phyloP scores from a whole-genome alignment of 2,329 filamentous ascomycete genomes.

The Epichloe bromicola region DNA sequence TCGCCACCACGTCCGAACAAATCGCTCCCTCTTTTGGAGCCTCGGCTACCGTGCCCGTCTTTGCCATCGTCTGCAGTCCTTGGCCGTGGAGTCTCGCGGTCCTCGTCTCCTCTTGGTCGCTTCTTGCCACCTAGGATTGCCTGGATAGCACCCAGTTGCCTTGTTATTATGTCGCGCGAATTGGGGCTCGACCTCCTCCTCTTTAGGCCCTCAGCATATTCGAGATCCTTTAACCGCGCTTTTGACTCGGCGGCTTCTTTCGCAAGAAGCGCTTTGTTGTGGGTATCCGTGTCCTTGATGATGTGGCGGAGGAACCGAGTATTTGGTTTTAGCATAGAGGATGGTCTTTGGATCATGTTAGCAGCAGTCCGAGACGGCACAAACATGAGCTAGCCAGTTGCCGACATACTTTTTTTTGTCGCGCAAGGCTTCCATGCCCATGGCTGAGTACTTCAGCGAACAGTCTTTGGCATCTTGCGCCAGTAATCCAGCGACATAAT shows the following conservation, averaged over 20 bases:
- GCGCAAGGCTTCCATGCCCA: conserved; percentile 51
- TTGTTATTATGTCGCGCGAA: conserved; percentile 37
- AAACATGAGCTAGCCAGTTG: neutral
- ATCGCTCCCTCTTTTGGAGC: neutral
- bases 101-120: conserved; percentile 10
- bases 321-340: conserved; percentile 72
- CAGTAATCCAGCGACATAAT: conserved; percentile 69
- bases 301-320: conserved; percentile 80
- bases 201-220: conserved; percentile 32
- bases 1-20: neutral
- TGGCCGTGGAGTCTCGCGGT: neutral
- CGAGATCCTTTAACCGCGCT: conserved; percentile 52
- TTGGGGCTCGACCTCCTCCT: conserved; percentile 31
- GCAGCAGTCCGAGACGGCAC: neutral
- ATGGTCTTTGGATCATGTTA: conserved; percentile 32
- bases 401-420: conserved; percentile 32
- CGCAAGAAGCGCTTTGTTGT: conserved; percentile 76
- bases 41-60: neutral
- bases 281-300: conserved; percentile 73
- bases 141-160: conserved; percentile 48
- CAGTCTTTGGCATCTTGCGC: conserved; percentile 65
- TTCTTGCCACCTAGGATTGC: conserved; percentile 40
- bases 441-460: conserved; percentile 59
- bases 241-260: conserved; percentile 72
- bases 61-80: conserved; percentile 12